Evolutionary conservation across 192 early-diverging fungal species (phyloP).

Genomic region (Backusella westeae): DNA sequence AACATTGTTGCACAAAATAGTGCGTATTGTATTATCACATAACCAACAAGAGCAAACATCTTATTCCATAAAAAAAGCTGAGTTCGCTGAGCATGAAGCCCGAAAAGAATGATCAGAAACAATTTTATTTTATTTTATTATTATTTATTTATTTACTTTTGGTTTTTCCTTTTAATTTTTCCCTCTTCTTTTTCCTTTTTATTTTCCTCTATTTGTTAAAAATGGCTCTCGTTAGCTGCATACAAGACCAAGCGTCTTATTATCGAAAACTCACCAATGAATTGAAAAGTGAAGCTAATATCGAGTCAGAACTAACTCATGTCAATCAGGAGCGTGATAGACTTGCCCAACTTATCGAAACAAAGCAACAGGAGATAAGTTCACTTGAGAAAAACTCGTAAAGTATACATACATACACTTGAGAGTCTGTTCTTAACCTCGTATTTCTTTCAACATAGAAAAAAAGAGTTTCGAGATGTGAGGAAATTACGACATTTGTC

Average conservation of each 20-base stretch:
- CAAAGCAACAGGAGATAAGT: not conserved
- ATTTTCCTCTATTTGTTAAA: not conserved
- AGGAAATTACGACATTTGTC: constrained; percentile 27
- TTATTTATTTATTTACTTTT: not conserved
- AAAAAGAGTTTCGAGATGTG: constrained; percentile 28
- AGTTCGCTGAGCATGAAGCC: not conserved
- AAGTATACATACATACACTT: not conserved
- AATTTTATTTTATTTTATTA: not conserved
- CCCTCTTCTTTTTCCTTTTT: not conserved
- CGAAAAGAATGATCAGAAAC: not conserved
- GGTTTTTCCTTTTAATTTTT: not conserved
- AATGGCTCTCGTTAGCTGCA: constrained; percentile 1
- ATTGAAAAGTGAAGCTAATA: not conserved
- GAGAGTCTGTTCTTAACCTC: not conserved
- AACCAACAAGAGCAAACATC: too few relatives aligned
- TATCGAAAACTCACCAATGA: constrained; percentile 9
- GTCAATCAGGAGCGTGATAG: not conserved
- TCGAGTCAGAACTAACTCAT: not conserved
- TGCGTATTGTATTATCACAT: too few relatives aligned
- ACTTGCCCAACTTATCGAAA: not conserved
- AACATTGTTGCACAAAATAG: not conserved
- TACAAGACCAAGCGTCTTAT: constrained; percentile 8
- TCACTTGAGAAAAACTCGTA: constrained; percentile 14
- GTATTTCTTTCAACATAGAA: not conserved
- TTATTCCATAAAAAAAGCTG: not conserved